Evolutionary conservation across 192 early-diverging fungal genomes (phyloP).

Genomic region (Dimargaris verticillata): DNA sequence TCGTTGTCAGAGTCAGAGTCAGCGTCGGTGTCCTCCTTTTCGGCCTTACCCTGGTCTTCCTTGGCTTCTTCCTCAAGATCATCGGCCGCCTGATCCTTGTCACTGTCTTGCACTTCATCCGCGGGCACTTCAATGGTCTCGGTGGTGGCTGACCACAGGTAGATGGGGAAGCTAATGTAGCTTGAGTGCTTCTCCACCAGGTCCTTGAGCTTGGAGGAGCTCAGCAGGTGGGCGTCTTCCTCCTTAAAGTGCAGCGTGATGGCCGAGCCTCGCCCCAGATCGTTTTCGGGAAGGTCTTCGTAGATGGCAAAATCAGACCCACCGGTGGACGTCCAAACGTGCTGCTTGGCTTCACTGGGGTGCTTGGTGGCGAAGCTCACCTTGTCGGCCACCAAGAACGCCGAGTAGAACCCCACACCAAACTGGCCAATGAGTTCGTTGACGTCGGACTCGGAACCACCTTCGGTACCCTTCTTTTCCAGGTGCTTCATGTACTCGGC

Average conservation of each 20-base stretch:
- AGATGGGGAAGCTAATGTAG: constrained; percentile 98
- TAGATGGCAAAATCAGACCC: constrained; percentile 79
- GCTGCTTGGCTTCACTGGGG: constrained; percentile 56
- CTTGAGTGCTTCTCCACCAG: constrained; percentile 82
- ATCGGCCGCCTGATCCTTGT: neutral
- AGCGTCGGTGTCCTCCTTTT: constrained; percentile 15
- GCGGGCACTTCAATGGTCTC: constrained; percentile 37
- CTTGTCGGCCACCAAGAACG: constrained; percentile 88
- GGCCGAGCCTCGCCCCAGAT: constrained; percentile 84
- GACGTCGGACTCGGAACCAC: constrained; percentile 27
- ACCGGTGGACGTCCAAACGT: constrained; percentile 90
- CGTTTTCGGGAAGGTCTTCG: constrained; percentile 78
- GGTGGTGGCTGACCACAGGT: constrained; percentile 45
- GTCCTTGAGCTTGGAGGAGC: constrained; percentile 40
- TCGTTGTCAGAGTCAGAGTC: constrained; percentile 18
- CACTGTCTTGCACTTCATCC: constrained; percentile 16
- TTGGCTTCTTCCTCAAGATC: constrained; percentile 6
- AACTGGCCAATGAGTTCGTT: constrained; percentile 89
- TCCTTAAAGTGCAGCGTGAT: constrained; percentile 85
- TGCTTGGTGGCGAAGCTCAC: constrained; percentile 83
- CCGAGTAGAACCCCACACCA: constrained; percentile 98
- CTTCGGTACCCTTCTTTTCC: constrained; percentile 48
- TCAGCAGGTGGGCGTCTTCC: constrained; percentile 67
- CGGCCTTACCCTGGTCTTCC: constrained; percentile 15
- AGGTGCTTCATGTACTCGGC: constrained; percentile 69